phyloP scores from a whole-genome alignment of 768 basidiomycete genomes.

The Porphyrellus cyaneotinctus region DNA sequence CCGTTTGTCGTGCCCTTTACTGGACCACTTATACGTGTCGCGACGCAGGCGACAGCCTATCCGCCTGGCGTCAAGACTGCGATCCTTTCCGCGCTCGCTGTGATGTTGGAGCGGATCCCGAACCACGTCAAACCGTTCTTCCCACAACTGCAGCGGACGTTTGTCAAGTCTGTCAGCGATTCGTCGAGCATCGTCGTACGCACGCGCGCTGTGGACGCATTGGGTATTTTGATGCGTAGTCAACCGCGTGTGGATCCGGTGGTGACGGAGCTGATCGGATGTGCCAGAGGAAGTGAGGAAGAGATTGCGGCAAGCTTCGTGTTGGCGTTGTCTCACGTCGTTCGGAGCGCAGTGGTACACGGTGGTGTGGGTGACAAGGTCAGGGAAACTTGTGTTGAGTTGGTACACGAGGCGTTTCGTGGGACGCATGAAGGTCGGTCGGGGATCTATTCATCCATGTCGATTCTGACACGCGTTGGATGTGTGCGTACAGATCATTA shows the following conservation, averaged over 20 bases:
- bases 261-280: conserved; percentile 78
- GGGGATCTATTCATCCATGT: too few species aligned
- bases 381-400: conserved; percentile 65
- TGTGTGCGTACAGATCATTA: conserved; percentile 53
- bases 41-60: conserved; percentile 83
- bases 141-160: conserved; percentile 94
- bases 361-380: conserved; percentile 76
- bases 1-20: conserved; percentile 95
- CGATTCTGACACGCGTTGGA: neutral
- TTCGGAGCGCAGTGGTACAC: conserved; percentile 51
- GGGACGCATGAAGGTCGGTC: conserved; percentile 59
- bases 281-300: conserved; percentile 59
- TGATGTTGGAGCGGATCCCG: conserved; percentile 84
- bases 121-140: conserved; percentile 95
- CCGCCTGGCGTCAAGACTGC: conserved; percentile 92
- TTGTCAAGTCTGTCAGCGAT: conserved; percentile 90
- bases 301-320: conserved; percentile 73
- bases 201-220: conserved; percentile 73
- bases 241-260: conserved; percentile 91
- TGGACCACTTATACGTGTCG: conserved; percentile 92
- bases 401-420: conserved; percentile 76
- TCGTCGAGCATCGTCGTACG: conserved; percentile 74
- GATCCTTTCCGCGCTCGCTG: conserved; percentile 79
- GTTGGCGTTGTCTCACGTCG: conserved; percentile 72
- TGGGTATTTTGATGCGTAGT: conserved; percentile 87